These are phyloP conservation scores for Alternaria atra DNA, from an alignment of 2,329 filamentous ascomycete species.

Conservation along the genomic window DNA sequence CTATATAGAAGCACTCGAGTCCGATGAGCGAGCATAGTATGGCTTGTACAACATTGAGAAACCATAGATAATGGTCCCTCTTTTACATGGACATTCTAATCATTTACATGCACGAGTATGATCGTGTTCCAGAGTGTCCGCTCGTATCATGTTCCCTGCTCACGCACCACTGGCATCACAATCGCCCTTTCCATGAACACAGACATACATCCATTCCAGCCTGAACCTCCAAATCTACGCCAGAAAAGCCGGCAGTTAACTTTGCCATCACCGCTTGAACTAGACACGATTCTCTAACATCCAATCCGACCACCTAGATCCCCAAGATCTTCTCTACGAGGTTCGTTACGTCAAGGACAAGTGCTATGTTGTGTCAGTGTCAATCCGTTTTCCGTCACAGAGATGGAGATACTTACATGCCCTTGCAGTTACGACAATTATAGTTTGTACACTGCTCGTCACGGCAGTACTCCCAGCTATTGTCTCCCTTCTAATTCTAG, in stretches of 20 bases:
- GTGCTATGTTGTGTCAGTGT: neutral
- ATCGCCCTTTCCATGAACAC: neutral
- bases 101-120: neutral
- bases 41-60: neutral
- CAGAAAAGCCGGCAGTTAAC: no score
- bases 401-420: neutral
- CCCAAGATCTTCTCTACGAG: neutral
- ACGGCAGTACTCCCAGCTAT: no score
- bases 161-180: neutral
- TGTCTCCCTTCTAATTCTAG: no score
- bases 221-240: neutral
- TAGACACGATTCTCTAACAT: neutral
- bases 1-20: constrained; percentile 1
- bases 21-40: neutral
- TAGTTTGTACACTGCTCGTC: neutral
- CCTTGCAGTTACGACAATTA: neutral
- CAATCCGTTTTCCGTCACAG: rapidly evolving
- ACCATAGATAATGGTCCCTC: neutral
- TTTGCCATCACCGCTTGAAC: no score
- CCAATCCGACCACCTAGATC: neutral
- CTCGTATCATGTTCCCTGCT: neutral
- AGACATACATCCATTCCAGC: neutral
- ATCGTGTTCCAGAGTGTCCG: neutral
- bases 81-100: neutral
- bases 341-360: neutral